A percentile compares a stretch with the other conserved stretches of the same genome.
Evolutionary conservation across 805 yeast species (phyloP).

Genomic region (Lachancea sp.): DNA sequence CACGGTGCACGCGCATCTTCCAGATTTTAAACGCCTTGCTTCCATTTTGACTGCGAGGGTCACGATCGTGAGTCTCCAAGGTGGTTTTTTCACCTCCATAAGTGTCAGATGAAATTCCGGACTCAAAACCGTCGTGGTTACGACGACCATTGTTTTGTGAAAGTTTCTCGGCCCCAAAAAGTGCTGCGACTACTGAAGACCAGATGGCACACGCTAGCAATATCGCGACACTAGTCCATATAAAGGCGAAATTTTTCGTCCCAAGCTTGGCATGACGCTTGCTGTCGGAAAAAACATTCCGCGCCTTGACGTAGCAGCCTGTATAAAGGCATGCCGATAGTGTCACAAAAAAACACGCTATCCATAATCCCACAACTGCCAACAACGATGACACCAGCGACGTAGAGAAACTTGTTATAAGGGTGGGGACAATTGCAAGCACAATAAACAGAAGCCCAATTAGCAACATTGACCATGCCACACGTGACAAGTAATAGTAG

Average conservation of each 20-base stretch:
- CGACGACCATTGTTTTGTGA: not conserved
- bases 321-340: constrained; percentile 46
- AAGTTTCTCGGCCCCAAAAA: constrained; percentile 7
- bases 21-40: not conserved
- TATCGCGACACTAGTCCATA: constrained; percentile 43
- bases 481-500: constrained; percentile 61
- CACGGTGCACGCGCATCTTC: not conserved
- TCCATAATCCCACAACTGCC: constrained; percentile 20
- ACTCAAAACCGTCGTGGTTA: constrained; percentile 1
- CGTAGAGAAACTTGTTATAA: constrained; percentile 20
- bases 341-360: constrained; percentile 41
- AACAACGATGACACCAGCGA: constrained; percentile 19
- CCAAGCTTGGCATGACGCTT: constrained; percentile 43
- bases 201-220: constrained; percentile 19
- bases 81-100: constrained; percentile 17
- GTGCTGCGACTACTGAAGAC: constrained; percentile 16
- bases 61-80: constrained; percentile 7
- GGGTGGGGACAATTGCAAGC: constrained; percentile 39
- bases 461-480: constrained; percentile 58
- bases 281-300: constrained; percentile 39
- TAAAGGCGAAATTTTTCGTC: constrained; percentile 47
- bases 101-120: constrained; percentile 14
- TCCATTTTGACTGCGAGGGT: not conserved
- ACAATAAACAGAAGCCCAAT: constrained; percentile 52
- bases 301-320: constrained; percentile 50